Conservation (phyloP, 2,329 filamentous ascomycete species). For the Ceratocystiopsis minuta region DNA sequence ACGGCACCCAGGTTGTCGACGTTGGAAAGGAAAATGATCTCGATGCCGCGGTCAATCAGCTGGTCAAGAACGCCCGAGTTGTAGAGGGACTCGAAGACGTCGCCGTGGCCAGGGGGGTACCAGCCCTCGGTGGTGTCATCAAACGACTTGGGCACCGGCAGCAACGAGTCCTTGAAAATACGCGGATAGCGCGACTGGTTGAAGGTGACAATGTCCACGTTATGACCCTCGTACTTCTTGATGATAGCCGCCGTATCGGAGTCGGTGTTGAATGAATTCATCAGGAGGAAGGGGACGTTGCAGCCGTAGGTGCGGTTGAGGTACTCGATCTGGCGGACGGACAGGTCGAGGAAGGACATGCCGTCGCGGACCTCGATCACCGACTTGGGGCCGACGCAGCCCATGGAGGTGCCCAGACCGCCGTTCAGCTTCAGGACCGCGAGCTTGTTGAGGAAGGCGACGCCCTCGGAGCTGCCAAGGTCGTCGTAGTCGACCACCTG, state of each 20-base stretch:
- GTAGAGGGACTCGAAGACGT: slow-evolving; percentile 98
- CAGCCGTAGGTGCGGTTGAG: slow-evolving; percentile 95
- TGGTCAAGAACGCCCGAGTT: slow-evolving; percentile 97
- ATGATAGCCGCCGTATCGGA: slow-evolving; percentile 96
- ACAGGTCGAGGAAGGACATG: slow-evolving; percentile 99
- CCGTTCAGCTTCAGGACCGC: slow-evolving; percentile 98
- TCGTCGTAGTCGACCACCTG: slow-evolving; percentile 94
- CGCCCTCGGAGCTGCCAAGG: slow-evolving; percentile 74
- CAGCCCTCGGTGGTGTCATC: slow-evolving; percentile 84
- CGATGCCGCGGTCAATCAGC: slow-evolving; percentile 84
- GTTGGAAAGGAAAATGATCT: slow-evolving; percentile 98
- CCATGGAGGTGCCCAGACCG: slow-evolving; percentile 98
- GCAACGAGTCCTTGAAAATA: slow-evolving; percentile 94
- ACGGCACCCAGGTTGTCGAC: slow-evolving; percentile 97
- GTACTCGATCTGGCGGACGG: slow-evolving; percentile 96
- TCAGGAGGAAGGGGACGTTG: slow-evolving; percentile 94
- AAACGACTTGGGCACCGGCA: slow-evolving; percentile 81
- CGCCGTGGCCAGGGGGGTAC: slow-evolving; percentile 98
- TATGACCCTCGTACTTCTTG: slow-evolving; percentile 99
- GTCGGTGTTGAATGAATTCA: slow-evolving; percentile 99
- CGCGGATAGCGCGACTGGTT: slow-evolving; percentile 98
- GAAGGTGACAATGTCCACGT: slow-evolving; percentile 98
- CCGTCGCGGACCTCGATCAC: slow-evolving; percentile 98
- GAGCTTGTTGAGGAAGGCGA: slow-evolving; percentile 90
- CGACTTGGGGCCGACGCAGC: slow-evolving; percentile 96